These are phyloP conservation scores for Spergularia azorica DNA, from an alignment of 179 eudicot species.

Conservation along the genomic window DNA sequence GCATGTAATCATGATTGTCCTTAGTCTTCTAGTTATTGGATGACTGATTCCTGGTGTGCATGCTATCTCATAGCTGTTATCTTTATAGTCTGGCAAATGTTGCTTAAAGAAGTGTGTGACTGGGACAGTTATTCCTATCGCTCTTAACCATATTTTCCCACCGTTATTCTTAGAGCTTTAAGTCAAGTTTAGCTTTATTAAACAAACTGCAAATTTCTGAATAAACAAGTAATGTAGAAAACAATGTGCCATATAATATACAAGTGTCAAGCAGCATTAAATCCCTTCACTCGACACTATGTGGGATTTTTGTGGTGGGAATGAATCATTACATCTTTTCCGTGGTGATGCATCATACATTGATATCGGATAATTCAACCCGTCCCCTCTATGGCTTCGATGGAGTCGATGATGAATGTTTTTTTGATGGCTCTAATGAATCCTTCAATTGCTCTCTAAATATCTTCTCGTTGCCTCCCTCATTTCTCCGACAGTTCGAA, in stretches of 20 bases:
- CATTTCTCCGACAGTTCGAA: background rate
- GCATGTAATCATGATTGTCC: background rate
- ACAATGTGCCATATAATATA: background rate
- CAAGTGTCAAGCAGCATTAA: background rate
- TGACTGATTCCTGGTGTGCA: background rate
- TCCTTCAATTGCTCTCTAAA: background rate
- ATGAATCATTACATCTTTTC: background rate
- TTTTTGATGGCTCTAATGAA: background rate
- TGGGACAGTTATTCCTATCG: background rate
- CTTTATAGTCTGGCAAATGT: background rate
- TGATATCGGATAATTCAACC: background rate
- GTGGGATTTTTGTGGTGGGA: background rate
- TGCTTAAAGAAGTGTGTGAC: background rate
- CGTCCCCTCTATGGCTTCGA: background rate
- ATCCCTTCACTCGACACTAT: background rate
- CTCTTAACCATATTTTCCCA: background rate
- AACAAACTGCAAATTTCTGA: background rate
- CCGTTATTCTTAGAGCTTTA: background rate
- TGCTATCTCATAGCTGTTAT: background rate
- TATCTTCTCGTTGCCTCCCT: conserved; percentile 1
- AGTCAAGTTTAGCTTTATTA: background rate
- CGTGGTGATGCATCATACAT: background rate
- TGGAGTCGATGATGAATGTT: background rate
- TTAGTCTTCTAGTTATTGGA: background rate
- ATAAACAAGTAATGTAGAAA: background rate